These are phyloP conservation scores for Penicillium mononematosum DNA, from an alignment of 495 filamentous ascomycete genomes.

Conservation along the genomic window DNA sequence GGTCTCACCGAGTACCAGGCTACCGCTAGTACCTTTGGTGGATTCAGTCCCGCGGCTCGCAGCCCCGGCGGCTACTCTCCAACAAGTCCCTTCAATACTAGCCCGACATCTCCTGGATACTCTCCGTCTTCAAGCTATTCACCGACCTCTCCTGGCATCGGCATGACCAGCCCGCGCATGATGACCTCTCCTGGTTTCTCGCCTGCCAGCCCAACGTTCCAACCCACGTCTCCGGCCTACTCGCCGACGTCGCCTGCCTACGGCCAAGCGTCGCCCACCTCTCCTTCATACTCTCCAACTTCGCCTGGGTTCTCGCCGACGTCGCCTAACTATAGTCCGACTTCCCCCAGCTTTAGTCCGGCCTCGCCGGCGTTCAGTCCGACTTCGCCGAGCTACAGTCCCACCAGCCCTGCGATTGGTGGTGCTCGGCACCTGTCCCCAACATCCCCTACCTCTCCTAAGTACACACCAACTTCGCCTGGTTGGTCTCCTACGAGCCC, in stretches of 20 bases:
- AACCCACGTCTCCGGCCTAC: slow-evolving; percentile 75
- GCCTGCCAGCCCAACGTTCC: slow-evolving; percentile 68
- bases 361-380: slow-evolving; percentile 59
- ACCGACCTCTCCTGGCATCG: slow-evolving; percentile 62
- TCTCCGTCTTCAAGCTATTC: slow-evolving; percentile 71
- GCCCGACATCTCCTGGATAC: slow-evolving; percentile 73
- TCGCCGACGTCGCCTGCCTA: slow-evolving; percentile 77
- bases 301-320: slow-evolving; percentile 83
- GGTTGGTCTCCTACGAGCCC: slow-evolving; percentile 67
- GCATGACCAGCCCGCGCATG: slow-evolving; percentile 55
- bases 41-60: slow-evolving; percentile 62
- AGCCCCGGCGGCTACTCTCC: slow-evolving; percentile 70
- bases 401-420: slow-evolving; percentile 62
- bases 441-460: slow-evolving; percentile 65
- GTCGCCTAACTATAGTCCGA: slow-evolving; percentile 61
- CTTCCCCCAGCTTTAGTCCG: slow-evolving; percentile 61
- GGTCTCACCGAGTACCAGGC: slow-evolving; percentile 66
- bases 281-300: slow-evolving; percentile 76
- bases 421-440: slow-evolving; percentile 58
- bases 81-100: slow-evolving; percentile 76
- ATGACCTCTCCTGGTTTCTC: slow-evolving; percentile 56
- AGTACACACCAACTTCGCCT: slow-evolving; percentile 74
- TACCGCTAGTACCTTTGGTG: slow-evolving; percentile 51
- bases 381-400: slow-evolving; percentile 64
- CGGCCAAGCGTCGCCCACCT: slow-evolving; percentile 62